Conservation (phyloP, 306 rosid species). For the Fragaria iinumae region DNA sequence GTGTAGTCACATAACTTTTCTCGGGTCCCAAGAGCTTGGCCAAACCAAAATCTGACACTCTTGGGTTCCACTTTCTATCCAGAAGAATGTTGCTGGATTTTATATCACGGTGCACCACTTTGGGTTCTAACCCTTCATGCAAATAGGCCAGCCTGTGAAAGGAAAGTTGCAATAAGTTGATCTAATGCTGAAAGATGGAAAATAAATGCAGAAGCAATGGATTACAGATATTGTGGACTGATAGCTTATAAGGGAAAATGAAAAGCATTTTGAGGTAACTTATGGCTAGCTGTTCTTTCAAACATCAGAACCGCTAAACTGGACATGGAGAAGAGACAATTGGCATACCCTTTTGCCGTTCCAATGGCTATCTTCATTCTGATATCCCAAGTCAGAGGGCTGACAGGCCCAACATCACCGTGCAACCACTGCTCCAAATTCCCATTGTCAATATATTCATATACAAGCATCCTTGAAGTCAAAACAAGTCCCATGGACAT, state of each 20-base stretch:
- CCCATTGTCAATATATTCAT: slow-evolving; percentile 88
- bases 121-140: slow-evolving; percentile 97
- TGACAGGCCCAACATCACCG: slow-evolving; percentile 85
- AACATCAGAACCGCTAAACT: not conserved
- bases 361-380: slow-evolving; percentile 83
- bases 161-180: slow-evolving; percentile 17
- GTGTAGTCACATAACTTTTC: slow-evolving; percentile 79
- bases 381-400: slow-evolving; percentile 92
- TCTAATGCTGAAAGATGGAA: slow-evolving; percentile 6
- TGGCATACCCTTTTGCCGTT: slow-evolving; percentile 83
- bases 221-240: not conserved
- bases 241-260: not conserved
- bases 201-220: not conserved
- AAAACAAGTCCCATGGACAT: slow-evolving; percentile 2
- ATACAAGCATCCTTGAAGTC: slow-evolving; percentile 82
- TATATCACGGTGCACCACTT: slow-evolving; percentile 95
- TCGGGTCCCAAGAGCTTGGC: slow-evolving; percentile 93
- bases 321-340: slow-evolving; percentile 9
- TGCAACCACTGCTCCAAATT: slow-evolving; percentile 99
- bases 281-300: not conserved
- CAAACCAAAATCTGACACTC: slow-evolving; percentile 94
- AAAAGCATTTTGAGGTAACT: not conserved
- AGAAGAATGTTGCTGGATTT: slow-evolving; percentile 95
- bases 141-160: slow-evolving; percentile 79
- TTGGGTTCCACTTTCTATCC: slow-evolving; percentile 85